phyloP scores from a whole-genome alignment of 2,329 filamentous ascomycete species.

The Cytospora piceicola region DNA sequence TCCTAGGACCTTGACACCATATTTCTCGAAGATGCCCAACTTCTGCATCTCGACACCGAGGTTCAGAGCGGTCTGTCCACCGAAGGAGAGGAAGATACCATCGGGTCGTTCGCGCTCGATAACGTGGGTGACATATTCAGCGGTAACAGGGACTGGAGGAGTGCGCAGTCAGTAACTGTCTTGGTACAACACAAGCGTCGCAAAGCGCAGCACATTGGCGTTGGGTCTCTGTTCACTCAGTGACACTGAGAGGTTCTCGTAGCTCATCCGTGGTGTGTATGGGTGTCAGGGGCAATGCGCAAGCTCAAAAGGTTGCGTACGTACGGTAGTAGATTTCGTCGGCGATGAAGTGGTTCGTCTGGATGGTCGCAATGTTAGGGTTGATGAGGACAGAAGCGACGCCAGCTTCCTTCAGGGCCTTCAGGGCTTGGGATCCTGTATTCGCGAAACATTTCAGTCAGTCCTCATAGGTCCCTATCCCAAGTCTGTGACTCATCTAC shows the following conservation, averaged over 20 bases:
- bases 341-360: slow-evolving; percentile 93
- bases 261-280: neutral
- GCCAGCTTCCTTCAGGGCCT: slow-evolving; percentile 94
- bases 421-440: slow-evolving; percentile 89
- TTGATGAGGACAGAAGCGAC: slow-evolving; percentile 93
- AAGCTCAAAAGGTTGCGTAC: slow-evolving; percentile 7
- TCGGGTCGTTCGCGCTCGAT: slow-evolving; percentile 96
- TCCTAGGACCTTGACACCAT: slow-evolving; percentile 92
- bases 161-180: slow-evolving; percentile 16
- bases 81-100: slow-evolving; percentile 96
- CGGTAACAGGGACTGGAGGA: slow-evolving; percentile 75
- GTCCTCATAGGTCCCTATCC: slow-evolving; percentile 22
- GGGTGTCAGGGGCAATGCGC: neutral
- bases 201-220: neutral
- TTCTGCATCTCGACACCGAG: slow-evolving; percentile 97
- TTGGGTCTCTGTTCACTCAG: neutral
- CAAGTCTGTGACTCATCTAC: slow-evolving; percentile 36
- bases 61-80: slow-evolving; percentile 96
- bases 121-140: slow-evolving; percentile 96
- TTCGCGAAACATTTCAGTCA: slow-evolving; percentile 28
- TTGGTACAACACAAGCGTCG: no score
- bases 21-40: slow-evolving; percentile 92
- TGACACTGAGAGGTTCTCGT: neutral
- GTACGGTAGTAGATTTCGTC: slow-evolving; percentile 91
- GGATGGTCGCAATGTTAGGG: slow-evolving; percentile 97